Base-by-base conservation (phyloP, 2,329 filamentous ascomycete genomes). In the Neophaeococcomyces mojaviensis region DNA sequence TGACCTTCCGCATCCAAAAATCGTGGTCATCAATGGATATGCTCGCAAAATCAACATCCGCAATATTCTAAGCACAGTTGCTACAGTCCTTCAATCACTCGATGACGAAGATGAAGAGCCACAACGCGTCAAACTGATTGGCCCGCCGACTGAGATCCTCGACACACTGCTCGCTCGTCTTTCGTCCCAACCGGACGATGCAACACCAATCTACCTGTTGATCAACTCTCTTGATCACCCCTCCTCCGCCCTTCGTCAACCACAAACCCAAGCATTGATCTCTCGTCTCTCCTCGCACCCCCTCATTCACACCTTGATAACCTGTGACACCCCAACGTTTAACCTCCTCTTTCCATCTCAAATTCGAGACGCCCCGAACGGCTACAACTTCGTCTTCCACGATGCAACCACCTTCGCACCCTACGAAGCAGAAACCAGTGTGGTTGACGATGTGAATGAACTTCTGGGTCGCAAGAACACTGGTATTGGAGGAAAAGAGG, bases 1-100 rank as follows among this genome's bases (percentile, higher is more conserved):
- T 13, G 33, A 37, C 20, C 32, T 24, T 18, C 32, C 41, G 13
- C 78, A 86, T 58, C 65, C 73, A 42, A 64, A 63, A 18, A 87
- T 95, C 52, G 79, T 95, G 31, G 73, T 97, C 5, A 76, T 94
- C 51, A 97, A 97, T 64, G 92, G 89, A 31, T 94, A 96, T 65
- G 64, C 64, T 2, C 63, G 66, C 2, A 68, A 66, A 39, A 60
- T 70, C 39, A 68, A 66, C 20, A 63, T 70, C 35, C 67, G 69
- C 22, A 66, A 64, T 31, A 66, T 73, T 35, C 64, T 72, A 28
- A 65, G 65, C 31, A 86, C 81, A 6, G 67, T 97, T 18, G 81
- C 81, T 38, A 69, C 73, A 3, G 80, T 85, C 6, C 65, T 88
- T n/a, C 41, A 44, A 8, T 15, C 32, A 2, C 28, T 19, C 12